A percentile compares a stretch with the other conserved stretches of the same genome.
Evolutionary conservation across 179 eudicot species (phyloP).

Genomic region (Monotropa hypopitys): DNA sequence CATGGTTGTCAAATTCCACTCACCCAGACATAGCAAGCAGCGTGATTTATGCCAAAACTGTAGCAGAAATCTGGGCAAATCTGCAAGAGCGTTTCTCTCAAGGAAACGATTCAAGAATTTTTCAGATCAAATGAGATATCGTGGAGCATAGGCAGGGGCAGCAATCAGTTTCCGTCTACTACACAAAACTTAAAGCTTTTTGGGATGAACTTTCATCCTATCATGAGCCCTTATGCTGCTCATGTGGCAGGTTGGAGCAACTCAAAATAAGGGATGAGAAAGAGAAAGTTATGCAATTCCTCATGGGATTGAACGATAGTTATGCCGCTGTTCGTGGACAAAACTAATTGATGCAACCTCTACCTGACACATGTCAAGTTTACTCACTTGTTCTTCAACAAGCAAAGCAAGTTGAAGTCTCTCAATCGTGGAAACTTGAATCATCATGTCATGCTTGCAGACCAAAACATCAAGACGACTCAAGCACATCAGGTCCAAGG

Average conservation of each 20-base stretch:
- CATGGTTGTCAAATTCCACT: background rate
- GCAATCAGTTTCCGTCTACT: background rate
- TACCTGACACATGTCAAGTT: background rate
- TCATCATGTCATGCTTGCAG: slow-evolving; percentile 3
- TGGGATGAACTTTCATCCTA: slow-evolving; percentile 4
- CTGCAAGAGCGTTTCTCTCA: slow-evolving; percentile 1
- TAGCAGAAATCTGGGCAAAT: background rate
- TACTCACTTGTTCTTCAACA: background rate
- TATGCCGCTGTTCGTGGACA: background rate
- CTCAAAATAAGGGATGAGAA: background rate
- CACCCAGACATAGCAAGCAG: background rate
- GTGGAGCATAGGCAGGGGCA: background rate
- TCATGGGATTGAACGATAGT: slow-evolving; percentile 1
- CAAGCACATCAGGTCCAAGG: background rate
- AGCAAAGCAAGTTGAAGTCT: background rate
- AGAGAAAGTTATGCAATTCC: slow-evolving; percentile 2
- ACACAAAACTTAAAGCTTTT: background rate
- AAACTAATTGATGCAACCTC: background rate
- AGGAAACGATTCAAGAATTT: background rate
- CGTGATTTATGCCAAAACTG: background rate
- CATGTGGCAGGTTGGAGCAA: background rate
- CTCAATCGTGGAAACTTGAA: background rate
- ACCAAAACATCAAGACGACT: background rate
- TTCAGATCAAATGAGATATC: background rate
- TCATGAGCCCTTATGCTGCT: background rate